phyloP scores from a whole-genome alignment of 2,329 filamentous ascomycete genomes.

The Blumeria hordei region DNA sequence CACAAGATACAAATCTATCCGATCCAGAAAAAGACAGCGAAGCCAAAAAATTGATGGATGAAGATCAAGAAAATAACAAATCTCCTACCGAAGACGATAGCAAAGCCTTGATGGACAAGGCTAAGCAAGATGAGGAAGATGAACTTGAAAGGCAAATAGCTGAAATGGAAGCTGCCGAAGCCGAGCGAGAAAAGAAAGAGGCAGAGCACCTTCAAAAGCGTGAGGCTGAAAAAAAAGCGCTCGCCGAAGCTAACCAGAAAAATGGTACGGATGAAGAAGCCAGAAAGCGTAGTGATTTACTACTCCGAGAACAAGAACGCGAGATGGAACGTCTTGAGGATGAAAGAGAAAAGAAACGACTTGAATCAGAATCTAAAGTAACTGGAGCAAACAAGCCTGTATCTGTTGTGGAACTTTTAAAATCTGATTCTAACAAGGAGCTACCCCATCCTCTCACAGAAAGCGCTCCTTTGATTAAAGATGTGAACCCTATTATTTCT shows the following conservation, averaged over 20 bases:
- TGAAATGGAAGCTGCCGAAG: constrained; percentile 25
- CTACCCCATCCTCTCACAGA: constrained; percentile 10
- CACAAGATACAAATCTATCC: constrained; percentile 9
- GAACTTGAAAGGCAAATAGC: constrained; percentile 34
- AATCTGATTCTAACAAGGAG: constrained; percentile 3
- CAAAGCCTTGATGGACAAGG: constrained; percentile 7
- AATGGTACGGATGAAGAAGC: background rate
- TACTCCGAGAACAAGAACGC: constrained; percentile 46
- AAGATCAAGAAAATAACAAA: constrained; percentile 12
- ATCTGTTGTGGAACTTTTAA: constrained; percentile 3
- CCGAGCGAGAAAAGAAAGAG: constrained; percentile 14
- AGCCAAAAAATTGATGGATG: constrained; percentile 15
- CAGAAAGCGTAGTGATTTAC: constrained; percentile 21
- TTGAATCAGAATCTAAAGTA: constrained; percentile 21
- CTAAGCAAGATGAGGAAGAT: constrained; percentile 24
- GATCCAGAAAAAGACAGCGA: constrained; percentile 16
- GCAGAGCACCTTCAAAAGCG: constrained; percentile 15
- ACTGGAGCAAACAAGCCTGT: constrained; percentile 4
- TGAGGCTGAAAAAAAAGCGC: constrained; percentile 18
- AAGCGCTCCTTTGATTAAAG: constrained; percentile 15
- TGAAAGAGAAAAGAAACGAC: constrained; percentile 35
- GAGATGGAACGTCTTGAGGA: constrained; percentile 53
- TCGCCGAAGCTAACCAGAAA: constrained; percentile 26
- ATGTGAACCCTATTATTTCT: constrained; percentile 28
- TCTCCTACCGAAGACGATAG: constrained; percentile 5